A percentile compares a stretch with the other conserved stretches of the same genome.
These are phyloP conservation scores for Neoboletus magnificus DNA, from an alignment of 768 basidiomycete species.

Conservation along the genomic window DNA sequence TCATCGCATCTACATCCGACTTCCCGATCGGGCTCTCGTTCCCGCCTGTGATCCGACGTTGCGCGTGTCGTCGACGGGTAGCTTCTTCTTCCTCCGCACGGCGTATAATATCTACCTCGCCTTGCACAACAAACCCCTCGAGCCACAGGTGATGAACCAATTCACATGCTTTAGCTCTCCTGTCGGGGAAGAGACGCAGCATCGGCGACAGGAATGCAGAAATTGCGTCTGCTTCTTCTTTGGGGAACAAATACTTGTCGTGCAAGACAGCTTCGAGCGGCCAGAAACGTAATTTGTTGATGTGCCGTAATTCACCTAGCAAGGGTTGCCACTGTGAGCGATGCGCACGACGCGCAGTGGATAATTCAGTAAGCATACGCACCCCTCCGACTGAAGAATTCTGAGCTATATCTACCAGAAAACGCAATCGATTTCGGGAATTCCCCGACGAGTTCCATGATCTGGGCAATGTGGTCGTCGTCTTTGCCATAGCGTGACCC, in stretches of 20 bases:
- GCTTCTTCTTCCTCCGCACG: conserved; percentile 57
- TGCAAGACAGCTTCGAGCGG: conserved; percentile 76
- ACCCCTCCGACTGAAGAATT: conserved; percentile 98
- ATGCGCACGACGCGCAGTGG: not conserved
- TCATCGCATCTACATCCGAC: conserved; percentile 58
- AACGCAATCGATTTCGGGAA: conserved; percentile 81
- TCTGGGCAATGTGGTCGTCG: conserved; percentile 96
- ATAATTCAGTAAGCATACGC: conserved; percentile 18
- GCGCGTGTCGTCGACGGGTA: conserved; percentile 15
- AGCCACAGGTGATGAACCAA: conserved; percentile 86
- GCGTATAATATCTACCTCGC: conserved; percentile 80
- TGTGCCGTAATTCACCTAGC: conserved; percentile 83
- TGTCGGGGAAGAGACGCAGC: conserved; percentile 85
- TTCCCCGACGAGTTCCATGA: conserved; percentile 93
- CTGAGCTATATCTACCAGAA: conserved; percentile 87
- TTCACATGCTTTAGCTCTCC: conserved; percentile 85
- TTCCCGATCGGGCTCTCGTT: conserved; percentile 10
- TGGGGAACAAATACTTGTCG: conserved; percentile 95
- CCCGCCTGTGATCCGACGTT: conserved; percentile 9
- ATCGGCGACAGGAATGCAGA: conserved; percentile 83
- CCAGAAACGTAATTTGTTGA: conserved; percentile 92
- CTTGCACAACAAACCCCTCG: conserved; percentile 79
- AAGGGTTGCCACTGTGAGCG: conserved; percentile 5
- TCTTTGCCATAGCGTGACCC: conserved; percentile 95
- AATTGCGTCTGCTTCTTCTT: conserved; percentile 76